These are phyloP conservation scores for Chlorella sp. DNA, from an alignment of 139 green algal species.

Conservation along the genomic window DNA sequence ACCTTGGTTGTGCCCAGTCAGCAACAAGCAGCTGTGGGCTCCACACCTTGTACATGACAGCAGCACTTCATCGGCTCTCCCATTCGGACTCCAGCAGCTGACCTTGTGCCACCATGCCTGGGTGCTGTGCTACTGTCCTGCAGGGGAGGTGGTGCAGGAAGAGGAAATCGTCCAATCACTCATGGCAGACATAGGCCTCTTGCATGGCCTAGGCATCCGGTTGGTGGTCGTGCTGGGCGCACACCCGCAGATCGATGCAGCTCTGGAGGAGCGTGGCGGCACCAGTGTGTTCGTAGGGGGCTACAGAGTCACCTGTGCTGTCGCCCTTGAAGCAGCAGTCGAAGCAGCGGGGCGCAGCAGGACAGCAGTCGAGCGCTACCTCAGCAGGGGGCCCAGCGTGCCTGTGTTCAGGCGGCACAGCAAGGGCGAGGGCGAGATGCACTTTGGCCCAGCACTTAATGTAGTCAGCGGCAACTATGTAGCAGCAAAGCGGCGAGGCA, in stretches of 20 bases:
- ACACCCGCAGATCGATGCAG: constrained; percentile 57
- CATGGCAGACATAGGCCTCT: too few relatives aligned
- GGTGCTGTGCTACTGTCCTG: too few relatives aligned
- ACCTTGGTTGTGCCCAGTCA: constrained; percentile 31
- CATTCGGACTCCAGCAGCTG: not conserved
- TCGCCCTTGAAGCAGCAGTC: constrained; percentile 52
- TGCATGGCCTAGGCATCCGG: constrained; percentile 69
- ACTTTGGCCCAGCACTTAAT: constrained; percentile 37
- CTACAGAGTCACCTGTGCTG: constrained; percentile 77
- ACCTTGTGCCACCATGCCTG: too few relatives aligned
- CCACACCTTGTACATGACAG: not conserved
- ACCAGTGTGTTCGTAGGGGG: constrained; percentile 48
- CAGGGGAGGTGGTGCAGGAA: too few relatives aligned
- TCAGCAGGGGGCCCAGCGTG: constrained; percentile 52
- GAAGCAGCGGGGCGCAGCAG: constrained; percentile 56
- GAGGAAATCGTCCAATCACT: too few relatives aligned
- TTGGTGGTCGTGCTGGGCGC: constrained; percentile 86
- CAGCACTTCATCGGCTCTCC: not conserved
- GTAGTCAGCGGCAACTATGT: constrained; percentile 89
- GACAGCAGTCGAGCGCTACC: not conserved
- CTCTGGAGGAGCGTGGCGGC: constrained; percentile 35
- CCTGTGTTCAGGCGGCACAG: constrained; percentile 81
- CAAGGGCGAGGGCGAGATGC: constrained; percentile 49
- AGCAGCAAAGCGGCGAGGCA: constrained; percentile 75
- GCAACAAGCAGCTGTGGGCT: constrained; percentile 11